phyloP scores from a whole-genome alignment of 2,329 filamentous ascomycete species.

The Penicillium brevicompactum region DNA sequence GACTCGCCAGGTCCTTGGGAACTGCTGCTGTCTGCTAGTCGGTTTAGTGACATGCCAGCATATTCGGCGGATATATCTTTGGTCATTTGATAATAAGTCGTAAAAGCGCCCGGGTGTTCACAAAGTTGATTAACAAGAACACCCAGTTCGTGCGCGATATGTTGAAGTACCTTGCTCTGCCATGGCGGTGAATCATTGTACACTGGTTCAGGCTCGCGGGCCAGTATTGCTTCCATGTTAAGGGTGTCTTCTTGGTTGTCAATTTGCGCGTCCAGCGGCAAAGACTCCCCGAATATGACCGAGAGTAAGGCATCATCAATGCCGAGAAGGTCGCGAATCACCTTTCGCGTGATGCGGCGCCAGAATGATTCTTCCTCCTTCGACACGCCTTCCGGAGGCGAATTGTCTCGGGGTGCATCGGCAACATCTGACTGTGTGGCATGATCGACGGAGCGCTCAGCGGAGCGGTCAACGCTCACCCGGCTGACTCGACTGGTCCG shows the following conservation, averaged over 20 bases:
- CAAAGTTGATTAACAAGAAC: constrained; percentile 80
- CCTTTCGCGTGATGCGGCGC: constrained; percentile 77
- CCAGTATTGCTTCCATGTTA: constrained; percentile 37
- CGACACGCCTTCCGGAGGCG: constrained; percentile 41
- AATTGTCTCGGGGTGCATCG: constrained; percentile 57
- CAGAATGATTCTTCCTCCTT: constrained; percentile 70
- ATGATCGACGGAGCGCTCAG: constrained; percentile 21
- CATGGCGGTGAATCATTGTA: constrained; percentile 34
- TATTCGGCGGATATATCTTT: constrained; percentile 68
- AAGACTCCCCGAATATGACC: constrained; percentile 80
- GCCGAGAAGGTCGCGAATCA: constrained; percentile 86
- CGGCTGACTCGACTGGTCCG: constrained; percentile 38
- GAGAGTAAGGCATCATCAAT: constrained; percentile 84
- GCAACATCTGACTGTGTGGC: constrained; percentile 26
- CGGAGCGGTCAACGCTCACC: constrained; percentile 21
- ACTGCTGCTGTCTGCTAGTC: constrained; percentile 28
- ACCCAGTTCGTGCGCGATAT: constrained; percentile 84
- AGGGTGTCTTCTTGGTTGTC: constrained; percentile 34
- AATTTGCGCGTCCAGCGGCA: constrained; percentile 50
- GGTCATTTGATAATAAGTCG: constrained; percentile 71
- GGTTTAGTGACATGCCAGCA: constrained; percentile 67
- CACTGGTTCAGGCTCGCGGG: constrained; percentile 29
- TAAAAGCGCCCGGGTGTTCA: constrained; percentile 86
- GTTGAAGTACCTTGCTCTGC: constrained; percentile 74
- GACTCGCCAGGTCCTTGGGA: constrained; percentile 12